Evolutionary conservation across 768 basidiomycete genomes (phyloP).

Genomic region (Leucocoprinus birnbaumii): DNA sequence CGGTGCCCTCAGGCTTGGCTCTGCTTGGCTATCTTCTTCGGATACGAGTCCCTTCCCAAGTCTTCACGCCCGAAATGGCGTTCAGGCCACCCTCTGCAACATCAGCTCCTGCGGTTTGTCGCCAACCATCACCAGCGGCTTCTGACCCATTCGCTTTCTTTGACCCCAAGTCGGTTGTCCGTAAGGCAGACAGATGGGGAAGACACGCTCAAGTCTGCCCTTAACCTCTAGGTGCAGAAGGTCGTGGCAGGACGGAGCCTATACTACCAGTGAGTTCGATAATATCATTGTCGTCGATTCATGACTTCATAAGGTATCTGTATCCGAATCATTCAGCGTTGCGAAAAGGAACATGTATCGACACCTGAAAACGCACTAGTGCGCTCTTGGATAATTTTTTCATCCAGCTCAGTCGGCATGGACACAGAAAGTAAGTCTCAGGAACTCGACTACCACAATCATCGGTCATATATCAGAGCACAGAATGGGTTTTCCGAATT

Average conservation of each 20-base stretch:
- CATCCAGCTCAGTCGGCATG: no score
- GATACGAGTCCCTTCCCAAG: conserved; percentile 50
- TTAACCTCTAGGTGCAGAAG: conserved; percentile 64
- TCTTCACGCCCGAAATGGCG: conserved; percentile 18
- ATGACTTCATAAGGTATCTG: not conserved
- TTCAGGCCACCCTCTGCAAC: conserved; percentile 19
- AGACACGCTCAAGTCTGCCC: conserved; percentile 62
- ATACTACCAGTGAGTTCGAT: conserved; percentile 10
- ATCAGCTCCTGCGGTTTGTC: conserved; percentile 18
- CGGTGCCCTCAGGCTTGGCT: conserved; percentile 79
- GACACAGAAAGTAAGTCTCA: no score
- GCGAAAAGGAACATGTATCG: not conserved
- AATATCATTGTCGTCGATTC: not conserved
- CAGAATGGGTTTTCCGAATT: no score
- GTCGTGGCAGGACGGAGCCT: conserved; percentile 55
- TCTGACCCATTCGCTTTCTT: conserved; percentile 41
- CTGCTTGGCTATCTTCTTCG: conserved; percentile 84
- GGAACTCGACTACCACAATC: no score
- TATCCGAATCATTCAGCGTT: no score
- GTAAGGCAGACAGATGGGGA: conserved; percentile 81
- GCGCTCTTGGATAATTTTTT: no score
- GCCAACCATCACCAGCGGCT: conserved; percentile 16
- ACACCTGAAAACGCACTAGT: not conserved
- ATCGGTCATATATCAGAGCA: no score
- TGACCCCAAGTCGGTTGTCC: conserved; percentile 71